These are phyloP conservation scores for Blepharisma stoltei DNA, from an alignment of 73 alveolate species.

Conservation along the genomic window DNA sequence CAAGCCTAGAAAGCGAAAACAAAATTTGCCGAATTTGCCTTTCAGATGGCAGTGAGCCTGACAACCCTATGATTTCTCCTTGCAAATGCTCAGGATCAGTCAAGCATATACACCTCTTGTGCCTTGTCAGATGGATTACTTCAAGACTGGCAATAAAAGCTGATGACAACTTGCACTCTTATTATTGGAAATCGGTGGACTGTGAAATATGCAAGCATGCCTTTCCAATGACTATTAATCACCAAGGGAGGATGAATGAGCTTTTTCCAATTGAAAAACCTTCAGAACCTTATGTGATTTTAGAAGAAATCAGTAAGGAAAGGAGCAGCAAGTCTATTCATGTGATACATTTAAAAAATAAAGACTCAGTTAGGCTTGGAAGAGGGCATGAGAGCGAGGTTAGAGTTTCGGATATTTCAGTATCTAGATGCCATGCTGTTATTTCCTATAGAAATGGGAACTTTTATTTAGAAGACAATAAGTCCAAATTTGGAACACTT, in stretches of 20 bases:
- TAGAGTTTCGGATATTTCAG: conserved; percentile 62
- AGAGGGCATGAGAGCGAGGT: conserved; percentile 61
- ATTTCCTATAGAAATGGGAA: conserved; percentile 11
- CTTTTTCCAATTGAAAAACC: too few relatives aligned
- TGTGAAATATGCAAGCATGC: conserved; percentile 75
- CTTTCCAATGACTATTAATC: conserved; percentile 42
- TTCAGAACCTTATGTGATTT: too few relatives aligned
- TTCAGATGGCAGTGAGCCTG: background rate
- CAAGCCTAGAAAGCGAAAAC: too few relatives aligned
- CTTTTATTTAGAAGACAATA: conserved; percentile 41
- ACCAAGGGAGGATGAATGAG: too few relatives aligned
- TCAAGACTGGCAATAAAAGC: conserved; percentile 49
- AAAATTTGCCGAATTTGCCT: conserved; percentile 31
- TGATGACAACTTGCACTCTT: conserved; percentile 49
- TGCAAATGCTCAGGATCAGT: conserved; percentile 36
- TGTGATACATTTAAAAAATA: too few relatives aligned
- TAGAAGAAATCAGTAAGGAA: too few relatives aligned
- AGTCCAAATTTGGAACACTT: conserved; percentile 58
- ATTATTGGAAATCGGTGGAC: conserved; percentile 58
- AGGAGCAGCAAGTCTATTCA: too few relatives aligned
- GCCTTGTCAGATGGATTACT: conserved; percentile 50
- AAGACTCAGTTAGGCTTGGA: conserved; percentile 34
- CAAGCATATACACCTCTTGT: conserved; percentile 33
- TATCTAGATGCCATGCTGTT: conserved; percentile 65
- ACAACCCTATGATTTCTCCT: conserved; percentile 39